Conservation (phyloP, 495 filamentous ascomycete genomes). For the Neurospora hispaniola region DNA sequence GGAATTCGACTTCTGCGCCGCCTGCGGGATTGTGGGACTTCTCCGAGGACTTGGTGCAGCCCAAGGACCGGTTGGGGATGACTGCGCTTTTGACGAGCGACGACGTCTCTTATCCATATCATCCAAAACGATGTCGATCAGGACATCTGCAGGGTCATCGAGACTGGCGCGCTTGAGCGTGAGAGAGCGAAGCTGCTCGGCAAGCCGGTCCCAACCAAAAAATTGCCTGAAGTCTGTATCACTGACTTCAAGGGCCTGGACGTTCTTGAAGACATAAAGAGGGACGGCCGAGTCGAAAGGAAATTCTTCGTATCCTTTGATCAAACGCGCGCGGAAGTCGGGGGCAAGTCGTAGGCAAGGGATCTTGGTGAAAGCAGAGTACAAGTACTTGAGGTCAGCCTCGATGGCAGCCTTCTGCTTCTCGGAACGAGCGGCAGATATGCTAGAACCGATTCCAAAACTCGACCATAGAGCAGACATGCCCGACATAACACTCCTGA, state of each 20-base stretch:
- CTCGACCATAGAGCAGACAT: slow-evolving; percentile 89
- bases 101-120: slow-evolving; percentile 87
- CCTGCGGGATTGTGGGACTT: slow-evolving; percentile 43
- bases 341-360: slow-evolving; percentile 80
- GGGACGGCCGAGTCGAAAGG: slow-evolving; percentile 98
- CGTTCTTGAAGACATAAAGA: slow-evolving; percentile 88
- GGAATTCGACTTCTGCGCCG: slow-evolving; percentile 46
- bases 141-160: slow-evolving; percentile 80
- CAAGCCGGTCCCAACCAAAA: slow-evolving; percentile 88
- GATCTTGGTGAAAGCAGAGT: slow-evolving; percentile 97
- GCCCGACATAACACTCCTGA: slow-evolving; percentile 92
- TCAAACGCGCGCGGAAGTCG: slow-evolving; percentile 78
- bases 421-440: slow-evolving; percentile 67
- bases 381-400: slow-evolving; percentile 86
- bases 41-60: slow-evolving; percentile 47
- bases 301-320: slow-evolving; percentile 92
- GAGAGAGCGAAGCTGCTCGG: slow-evolving; percentile 82
- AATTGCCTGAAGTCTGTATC: slow-evolving; percentile 95
- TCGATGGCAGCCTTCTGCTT: slow-evolving; percentile 76
- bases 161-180: slow-evolving; percentile 80
- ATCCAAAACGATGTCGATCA: slow-evolving; percentile 88
- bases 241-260: slow-evolving; percentile 83
- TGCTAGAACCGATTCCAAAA: slow-evolving; percentile 65
- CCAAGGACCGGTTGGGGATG: slow-evolving; percentile 62
- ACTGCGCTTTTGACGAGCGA: slow-evolving; percentile 73